phyloP scores from a whole-genome alignment of 1,284 basidiomycete species.

The Ceratobasidium sp. region DNA sequence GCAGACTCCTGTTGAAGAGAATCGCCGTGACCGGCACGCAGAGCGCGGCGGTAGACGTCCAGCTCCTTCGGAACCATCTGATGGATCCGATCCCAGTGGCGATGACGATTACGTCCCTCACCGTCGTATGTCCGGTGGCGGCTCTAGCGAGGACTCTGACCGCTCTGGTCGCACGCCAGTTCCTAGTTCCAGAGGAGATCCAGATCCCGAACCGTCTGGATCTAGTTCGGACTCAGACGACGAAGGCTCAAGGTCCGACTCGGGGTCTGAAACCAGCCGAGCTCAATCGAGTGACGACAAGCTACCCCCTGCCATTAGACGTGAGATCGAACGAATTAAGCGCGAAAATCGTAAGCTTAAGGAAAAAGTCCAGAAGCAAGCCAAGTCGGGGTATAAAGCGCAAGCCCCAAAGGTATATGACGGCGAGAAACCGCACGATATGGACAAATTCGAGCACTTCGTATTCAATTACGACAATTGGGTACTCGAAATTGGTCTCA shows the following conservation, averaged over 20 bases:
- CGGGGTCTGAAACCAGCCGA: too few species aligned
- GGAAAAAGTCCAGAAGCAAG: background rate
- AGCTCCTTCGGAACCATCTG: too few species aligned
- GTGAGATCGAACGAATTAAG: background rate
- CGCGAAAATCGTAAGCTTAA: background rate
- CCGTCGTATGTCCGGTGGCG: too few species aligned
- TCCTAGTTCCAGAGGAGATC: too few species aligned
- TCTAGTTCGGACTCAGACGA: background rate
- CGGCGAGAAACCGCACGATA: background rate
- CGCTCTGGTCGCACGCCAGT: too few species aligned
- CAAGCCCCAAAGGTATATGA: background rate
- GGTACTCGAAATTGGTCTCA: background rate
- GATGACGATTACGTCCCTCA: too few species aligned
- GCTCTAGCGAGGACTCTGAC: background rate
- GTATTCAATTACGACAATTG: slow-evolving; percentile 4
- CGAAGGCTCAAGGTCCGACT: background rate
- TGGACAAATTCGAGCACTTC: slow-evolving; percentile 1
- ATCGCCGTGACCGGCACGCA: too few species aligned
- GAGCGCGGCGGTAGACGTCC: too few species aligned
- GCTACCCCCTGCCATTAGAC: background rate
- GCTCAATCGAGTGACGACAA: background rate
- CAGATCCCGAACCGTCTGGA: too few species aligned
- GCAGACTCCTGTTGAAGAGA: too few species aligned
- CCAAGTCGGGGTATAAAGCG: background rate
- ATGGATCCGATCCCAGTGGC: too few species aligned